Conservation (phyloP, 208 protist genomes). For the Trypanosoma caninum region DNA sequence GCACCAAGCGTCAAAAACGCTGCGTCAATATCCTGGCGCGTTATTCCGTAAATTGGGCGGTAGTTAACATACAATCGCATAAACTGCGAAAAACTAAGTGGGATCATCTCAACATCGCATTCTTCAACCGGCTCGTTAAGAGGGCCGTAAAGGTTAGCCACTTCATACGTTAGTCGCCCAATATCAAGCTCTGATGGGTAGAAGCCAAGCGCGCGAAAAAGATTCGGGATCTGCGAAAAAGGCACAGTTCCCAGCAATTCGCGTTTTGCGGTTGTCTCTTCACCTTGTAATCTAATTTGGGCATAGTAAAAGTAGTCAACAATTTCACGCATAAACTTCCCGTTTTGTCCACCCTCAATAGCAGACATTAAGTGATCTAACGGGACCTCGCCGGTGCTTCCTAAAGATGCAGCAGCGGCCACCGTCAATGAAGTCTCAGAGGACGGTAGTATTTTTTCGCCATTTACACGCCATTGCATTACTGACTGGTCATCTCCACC, state of each 20-base stretch:
- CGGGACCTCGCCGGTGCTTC: constrained; percentile 39
- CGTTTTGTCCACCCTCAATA: constrained; percentile 90
- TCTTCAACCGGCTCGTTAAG: constrained; percentile 53
- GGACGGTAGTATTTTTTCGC: constrained; percentile 36
- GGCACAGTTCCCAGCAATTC: constrained; percentile 87
- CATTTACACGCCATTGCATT: constrained; percentile 87
- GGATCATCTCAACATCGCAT: constrained; percentile 70
- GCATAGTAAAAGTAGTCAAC: constrained; percentile 97
- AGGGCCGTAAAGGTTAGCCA: constrained; percentile 79
- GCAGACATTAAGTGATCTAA: constrained; percentile 83
- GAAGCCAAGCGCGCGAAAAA: constrained; percentile 95
- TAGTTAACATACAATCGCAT: constrained; percentile 95
- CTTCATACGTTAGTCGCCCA: constrained; percentile 91
- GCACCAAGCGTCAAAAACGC: constrained; percentile 86
- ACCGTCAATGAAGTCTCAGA: constrained; percentile 7
- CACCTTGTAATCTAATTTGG: constrained; percentile 92
- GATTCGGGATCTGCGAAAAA: constrained; percentile 91
- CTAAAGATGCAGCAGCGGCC: constrained; percentile 3
- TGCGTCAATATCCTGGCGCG: constrained; percentile 82
- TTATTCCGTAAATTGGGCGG: constrained; percentile 90
- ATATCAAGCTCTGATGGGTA: constrained; percentile 94
- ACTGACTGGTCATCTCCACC: constrained; percentile 89
- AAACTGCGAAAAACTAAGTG: constrained; percentile 90
- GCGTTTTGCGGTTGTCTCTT: constrained; percentile 91
- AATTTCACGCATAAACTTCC: constrained; percentile 92